Evolutionary conservation across 2,329 filamentous ascomycete genomes (phyloP).

Genomic region (Ploettnerulaceae sp.): DNA sequence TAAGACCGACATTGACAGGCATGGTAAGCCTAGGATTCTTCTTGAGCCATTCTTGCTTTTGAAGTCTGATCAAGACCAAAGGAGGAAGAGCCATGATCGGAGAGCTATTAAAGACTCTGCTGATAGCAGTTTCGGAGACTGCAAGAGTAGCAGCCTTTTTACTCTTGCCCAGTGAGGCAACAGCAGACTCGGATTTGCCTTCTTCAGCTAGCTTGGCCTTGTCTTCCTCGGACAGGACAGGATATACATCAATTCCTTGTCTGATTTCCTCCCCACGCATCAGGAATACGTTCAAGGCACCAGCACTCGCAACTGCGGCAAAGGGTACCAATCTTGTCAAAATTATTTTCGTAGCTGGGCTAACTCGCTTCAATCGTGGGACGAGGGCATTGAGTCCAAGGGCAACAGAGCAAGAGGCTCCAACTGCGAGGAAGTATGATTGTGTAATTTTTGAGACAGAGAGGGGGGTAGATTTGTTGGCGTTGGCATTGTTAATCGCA

Average conservation of each 20-base stretch:
- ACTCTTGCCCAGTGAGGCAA: constrained; percentile 75
- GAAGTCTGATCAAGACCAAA: constrained; percentile 75
- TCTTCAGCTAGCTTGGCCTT: constrained; percentile 51
- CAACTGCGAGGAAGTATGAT: constrained; percentile 88
- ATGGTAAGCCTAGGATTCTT: constrained; percentile 69
- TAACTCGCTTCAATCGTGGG: constrained; percentile 71
- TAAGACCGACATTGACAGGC: constrained; percentile 82
- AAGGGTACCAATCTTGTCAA: constrained; percentile 90
- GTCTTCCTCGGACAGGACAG: constrained; percentile 67
- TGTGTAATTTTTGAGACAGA: constrained; percentile 75
- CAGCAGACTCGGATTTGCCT: constrained; percentile 59
- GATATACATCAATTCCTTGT: constrained; percentile 87
- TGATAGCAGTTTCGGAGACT: constrained; percentile 87
- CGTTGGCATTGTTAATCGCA: constrained; percentile 94
- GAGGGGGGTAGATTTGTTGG: constrained; percentile 93
- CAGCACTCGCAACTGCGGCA: constrained; percentile 87
- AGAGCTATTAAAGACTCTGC: constrained; percentile 86
- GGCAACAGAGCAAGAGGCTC: constrained; percentile 89
- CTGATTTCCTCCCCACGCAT: constrained; percentile 97
- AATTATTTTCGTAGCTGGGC: constrained; percentile 68
- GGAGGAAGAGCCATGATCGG: constrained; percentile 97
- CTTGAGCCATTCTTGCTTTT: constrained; percentile 78
- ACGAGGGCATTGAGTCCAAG: constrained; percentile 88
- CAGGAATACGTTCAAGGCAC: constrained; percentile 89
- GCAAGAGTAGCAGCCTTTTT: constrained; percentile 83